These are phyloP conservation scores for Claviceps paspali DNA, from an alignment of 2,329 filamentous ascomycete genomes.

Conservation along the genomic window DNA sequence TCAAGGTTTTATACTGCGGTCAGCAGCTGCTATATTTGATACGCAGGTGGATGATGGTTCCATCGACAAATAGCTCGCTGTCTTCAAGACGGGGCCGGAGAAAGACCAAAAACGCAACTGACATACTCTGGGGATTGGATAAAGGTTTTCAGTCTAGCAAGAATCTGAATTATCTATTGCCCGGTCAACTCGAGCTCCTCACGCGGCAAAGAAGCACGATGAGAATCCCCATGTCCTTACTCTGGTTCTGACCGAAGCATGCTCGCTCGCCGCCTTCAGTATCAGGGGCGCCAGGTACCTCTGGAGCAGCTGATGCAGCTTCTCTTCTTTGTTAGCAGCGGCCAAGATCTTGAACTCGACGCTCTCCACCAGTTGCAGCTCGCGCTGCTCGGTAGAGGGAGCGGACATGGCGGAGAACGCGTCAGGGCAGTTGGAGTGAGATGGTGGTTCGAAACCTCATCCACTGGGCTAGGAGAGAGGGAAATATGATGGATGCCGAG, in stretches of 20 bases:
- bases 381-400: slow-evolving; percentile 43
- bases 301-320: slow-evolving; percentile 63
- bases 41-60: too few species aligned
- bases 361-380: slow-evolving; percentile 70
- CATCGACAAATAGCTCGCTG: too few species aligned
- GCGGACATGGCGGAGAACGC: slow-evolving; percentile 18
- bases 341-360: slow-evolving; percentile 70
- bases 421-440: neutral
- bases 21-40: slow-evolving; percentile 1
- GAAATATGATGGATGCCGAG: neutral
- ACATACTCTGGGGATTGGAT: slow-evolving; percentile 34
- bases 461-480: neutral
- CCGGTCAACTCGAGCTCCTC: neutral
- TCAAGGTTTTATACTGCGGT: slow-evolving; percentile 1
- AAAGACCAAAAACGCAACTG: too few species aligned
- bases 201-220: neutral
- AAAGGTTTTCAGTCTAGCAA: slow-evolving; percentile 37
- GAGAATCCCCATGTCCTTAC: slow-evolving; percentile 22
- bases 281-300: slow-evolving; percentile 70
- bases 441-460: neutral
- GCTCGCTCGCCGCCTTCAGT: slow-evolving; percentile 71
- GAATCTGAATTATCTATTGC: slow-evolving; percentile 33
- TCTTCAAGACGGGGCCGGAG: too few species aligned
- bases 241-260: slow-evolving; percentile 67
- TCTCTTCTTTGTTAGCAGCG: slow-evolving; percentile 68